Conservation (phyloP, 2,329 filamentous ascomycete genomes). For the Cladosporium cucumerinum region DNA sequence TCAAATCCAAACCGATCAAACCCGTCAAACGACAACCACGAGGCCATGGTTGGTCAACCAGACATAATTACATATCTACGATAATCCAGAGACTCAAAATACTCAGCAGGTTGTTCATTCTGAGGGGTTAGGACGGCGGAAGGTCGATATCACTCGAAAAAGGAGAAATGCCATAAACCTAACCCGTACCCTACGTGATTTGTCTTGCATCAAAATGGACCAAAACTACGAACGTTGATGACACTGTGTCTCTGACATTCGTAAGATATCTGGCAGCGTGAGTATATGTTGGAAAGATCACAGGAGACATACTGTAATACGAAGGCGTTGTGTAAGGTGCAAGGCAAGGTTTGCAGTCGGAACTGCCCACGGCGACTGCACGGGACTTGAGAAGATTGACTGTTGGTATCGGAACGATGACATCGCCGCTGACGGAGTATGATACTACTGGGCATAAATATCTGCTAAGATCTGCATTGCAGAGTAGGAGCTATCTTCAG, state of each 20-base stretch:
- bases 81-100: background rate
- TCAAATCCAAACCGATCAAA: background rate
- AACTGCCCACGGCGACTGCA: background rate
- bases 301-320: background rate
- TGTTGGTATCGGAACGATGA: background rate
- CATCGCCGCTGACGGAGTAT: background rate
- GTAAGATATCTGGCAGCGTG: background rate
- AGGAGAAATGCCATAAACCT: background rate
- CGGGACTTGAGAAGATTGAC: no score
- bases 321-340: background rate
- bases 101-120: background rate
- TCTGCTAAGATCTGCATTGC: background rate
- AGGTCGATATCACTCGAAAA: background rate
- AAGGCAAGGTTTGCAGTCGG: background rate
- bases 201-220: background rate
- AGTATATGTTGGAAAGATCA: background rate
- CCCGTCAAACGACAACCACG: background rate
- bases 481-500: background rate
- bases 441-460: background rate
- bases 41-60: background rate
- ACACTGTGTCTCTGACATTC: background rate
- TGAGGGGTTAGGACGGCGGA: background rate
- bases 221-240: background rate
- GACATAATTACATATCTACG: background rate
- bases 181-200: background rate